Percentiles rank a stretch among this genome's conserved stretches.
Conservation (phyloP, 2,329 filamentous ascomycete genomes). For the Alternaria dauci region DNA sequence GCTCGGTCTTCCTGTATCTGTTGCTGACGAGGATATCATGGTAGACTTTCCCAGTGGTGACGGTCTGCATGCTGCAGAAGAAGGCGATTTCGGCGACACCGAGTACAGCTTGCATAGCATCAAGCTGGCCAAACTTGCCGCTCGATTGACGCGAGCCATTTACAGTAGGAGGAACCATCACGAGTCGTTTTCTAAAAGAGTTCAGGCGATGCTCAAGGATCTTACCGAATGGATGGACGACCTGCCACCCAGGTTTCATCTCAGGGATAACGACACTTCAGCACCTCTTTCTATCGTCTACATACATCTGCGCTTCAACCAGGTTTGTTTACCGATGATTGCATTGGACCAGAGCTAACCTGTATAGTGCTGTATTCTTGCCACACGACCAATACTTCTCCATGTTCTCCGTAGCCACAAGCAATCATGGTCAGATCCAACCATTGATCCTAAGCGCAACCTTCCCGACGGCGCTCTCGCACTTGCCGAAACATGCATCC, state of each 20-base stretch:
- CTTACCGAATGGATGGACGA: neutral
- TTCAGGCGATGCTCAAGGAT: neutral
- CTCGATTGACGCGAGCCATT: neutral
- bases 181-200: neutral
- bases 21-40: neutral
- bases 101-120: neutral
- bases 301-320: neutral
- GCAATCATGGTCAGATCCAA: neutral
- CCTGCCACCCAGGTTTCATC: neutral
- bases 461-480: neutral
- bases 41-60: neutral
- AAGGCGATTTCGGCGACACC: neutral
- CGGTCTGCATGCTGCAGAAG: neutral
- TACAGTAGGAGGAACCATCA: neutral
- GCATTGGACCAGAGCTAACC: neutral
- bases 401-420: neutral
- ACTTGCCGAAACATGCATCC: neutral
- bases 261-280: neutral
- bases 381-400: neutral
- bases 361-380: neutral
- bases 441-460: neutral
- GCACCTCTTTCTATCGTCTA: neutral
- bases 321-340: neutral
- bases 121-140: neutral
- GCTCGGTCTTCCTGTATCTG: neutral